Base-by-base conservation (phyloP, 345 rosid species). In the Leavenworthia alabamica region DNA sequence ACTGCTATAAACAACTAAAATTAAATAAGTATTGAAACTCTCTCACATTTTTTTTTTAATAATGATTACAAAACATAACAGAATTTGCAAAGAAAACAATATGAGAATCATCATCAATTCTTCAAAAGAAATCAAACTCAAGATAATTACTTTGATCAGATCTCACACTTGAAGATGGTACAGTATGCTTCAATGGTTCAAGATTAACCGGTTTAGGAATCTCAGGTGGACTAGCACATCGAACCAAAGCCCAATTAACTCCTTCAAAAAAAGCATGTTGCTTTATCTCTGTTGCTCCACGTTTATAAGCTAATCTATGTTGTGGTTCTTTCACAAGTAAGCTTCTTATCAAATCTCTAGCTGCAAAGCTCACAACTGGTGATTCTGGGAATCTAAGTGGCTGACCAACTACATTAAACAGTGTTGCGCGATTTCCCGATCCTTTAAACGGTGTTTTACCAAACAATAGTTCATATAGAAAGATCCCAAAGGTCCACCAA, bases 401-500 rank as follows among this genome's bases (percentile, higher is more conserved):
- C 73, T 86, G 90, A 20, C 90, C 90, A 46, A 83, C 90, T 1
- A 86, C 90, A 9, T 89, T 86, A 68, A 83, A 82, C 40, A 89
- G 77, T n/a, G 96, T 89, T 1, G 96, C 88, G 15, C 90, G 78
- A 50, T 86, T 88, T 6, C 83, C 96, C 0, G 96, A 83, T 5
- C 93, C 96, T 60, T 88, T 88, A 52, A 88, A 88, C 6, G 96
- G 96, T 52, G 93, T 88, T 73, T 83, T 88, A 58, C 96, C 96
- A 6, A 81, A 82, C 76, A 89, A 47, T 24, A 89, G 78, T 71
- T 89, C 93, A 23, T 86, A 82, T 4, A 86, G 76, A 70, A 89
- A 86, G 57, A 83, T 88, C 47, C 96, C 96, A 19, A 83, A 86
- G 16, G 94, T 89, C 94, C 96, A 89, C 94, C 96, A 88, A 60